Conservation (phyloP, 495 filamentous ascomycete genomes). For the Aspergillus cavernicola region DNA sequence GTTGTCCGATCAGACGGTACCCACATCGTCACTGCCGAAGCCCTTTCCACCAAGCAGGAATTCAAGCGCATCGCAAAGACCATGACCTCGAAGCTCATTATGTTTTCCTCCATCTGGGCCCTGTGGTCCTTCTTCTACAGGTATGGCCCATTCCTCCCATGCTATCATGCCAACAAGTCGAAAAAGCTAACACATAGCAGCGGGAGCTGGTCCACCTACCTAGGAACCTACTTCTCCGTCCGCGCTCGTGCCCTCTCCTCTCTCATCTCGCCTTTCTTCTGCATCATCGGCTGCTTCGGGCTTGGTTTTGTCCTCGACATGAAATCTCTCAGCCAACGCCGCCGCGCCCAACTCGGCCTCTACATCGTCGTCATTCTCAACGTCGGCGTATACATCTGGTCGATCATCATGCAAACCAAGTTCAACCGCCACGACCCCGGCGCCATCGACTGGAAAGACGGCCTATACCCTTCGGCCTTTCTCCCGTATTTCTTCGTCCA, state of each 20-base stretch:
- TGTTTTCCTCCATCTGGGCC: constrained; percentile 26
- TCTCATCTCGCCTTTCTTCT: constrained; percentile 31
- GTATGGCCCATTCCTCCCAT: constrained; percentile 14
- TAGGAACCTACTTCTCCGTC: constrained; percentile 29
- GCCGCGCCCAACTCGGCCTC: constrained; percentile 28
- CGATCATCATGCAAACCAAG: constrained; percentile 27
- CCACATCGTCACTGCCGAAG: constrained; percentile 24
- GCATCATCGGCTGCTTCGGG: constrained; percentile 31
- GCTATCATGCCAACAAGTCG: too few relatives aligned
- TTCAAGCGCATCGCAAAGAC: constrained; percentile 26
- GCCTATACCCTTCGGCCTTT: constrained; percentile 24
- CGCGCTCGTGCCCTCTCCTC: constrained; percentile 29
- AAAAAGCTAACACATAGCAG: constrained; percentile 11
- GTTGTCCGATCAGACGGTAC: constrained; percentile 29
- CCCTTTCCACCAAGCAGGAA: constrained; percentile 26
- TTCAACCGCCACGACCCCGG: constrained; percentile 26
- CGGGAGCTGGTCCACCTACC: constrained; percentile 27
- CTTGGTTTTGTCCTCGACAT: constrained; percentile 31
- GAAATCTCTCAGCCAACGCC: constrained; percentile 27
- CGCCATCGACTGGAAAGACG: constrained; percentile 25
- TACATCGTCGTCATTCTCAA: constrained; percentile 28
- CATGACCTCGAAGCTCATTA: constrained; percentile 25
- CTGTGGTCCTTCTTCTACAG: constrained; percentile 33
- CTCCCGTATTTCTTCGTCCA: constrained; percentile 33
- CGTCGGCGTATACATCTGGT: constrained; percentile 29